Conservation (phyloP, 306 rosid genomes). For the Rosa multiflora region DNA sequence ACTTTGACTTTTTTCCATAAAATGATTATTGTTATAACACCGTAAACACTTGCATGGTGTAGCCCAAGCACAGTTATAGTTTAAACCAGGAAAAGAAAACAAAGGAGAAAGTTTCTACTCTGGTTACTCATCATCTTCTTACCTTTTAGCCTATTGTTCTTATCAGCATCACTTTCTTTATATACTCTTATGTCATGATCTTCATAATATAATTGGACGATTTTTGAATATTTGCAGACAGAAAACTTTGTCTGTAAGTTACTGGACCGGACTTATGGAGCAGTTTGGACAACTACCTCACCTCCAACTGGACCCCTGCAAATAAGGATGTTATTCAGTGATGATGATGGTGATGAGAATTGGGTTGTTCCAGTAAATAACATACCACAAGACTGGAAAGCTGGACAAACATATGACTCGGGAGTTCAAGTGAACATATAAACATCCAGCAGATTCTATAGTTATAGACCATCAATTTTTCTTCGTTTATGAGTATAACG, state of each 20-base stretch:
- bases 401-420: conserved; percentile 71
- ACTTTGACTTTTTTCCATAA: too few species aligned
- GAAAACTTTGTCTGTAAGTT: conserved; percentile 69
- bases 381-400: conserved; percentile 79
- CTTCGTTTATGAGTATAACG: neutral
- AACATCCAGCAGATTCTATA: conserved; percentile 17
- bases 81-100: neutral
- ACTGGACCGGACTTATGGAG: conserved; percentile 68
- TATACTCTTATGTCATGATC: conserved; percentile 7
- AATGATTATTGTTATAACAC: neutral
- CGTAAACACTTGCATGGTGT: neutral
- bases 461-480: neutral
- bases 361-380: conserved; percentile 76
- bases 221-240: conserved; percentile 43
- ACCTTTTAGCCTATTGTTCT: neutral
- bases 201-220: conserved; percentile 2
- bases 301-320: conserved; percentile 83
- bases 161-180: conserved; percentile 4
- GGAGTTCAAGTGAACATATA: conserved; percentile 74
- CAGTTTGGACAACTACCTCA: conserved; percentile 72
- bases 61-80: neutral
- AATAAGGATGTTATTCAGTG: conserved; percentile 72
- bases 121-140: neutral
- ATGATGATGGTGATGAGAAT: conserved; percentile 66
- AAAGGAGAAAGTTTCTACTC: neutral